These are phyloP conservation scores for Cyclotella distinguenda DNA, from an alignment of 108 stramenopile species.

Conservation along the genomic window DNA sequence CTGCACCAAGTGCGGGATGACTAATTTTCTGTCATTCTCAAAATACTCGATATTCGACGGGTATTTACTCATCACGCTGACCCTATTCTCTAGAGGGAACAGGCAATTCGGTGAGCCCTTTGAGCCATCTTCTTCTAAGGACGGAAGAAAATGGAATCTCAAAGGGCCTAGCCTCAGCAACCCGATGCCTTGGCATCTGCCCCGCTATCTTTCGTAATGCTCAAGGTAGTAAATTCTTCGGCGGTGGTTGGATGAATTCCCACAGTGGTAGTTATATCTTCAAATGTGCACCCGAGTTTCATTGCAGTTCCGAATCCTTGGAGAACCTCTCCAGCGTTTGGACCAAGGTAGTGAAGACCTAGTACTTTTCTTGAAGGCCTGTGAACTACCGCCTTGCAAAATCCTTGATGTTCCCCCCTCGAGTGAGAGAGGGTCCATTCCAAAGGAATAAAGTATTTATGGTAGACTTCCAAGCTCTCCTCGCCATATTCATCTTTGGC, in stretches of 20 bases:
- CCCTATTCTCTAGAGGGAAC: no score
- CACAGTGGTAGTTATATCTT: slow-evolving; percentile 82
- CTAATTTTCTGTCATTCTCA: slow-evolving; percentile 25
- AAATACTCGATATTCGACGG: no score
- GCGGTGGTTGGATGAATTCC: slow-evolving; percentile 98
- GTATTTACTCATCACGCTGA: no score
- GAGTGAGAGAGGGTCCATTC: slow-evolving; percentile 90
- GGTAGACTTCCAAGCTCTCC: slow-evolving; percentile 89
- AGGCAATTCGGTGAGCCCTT: no score
- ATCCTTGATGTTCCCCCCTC: slow-evolving; percentile 66
- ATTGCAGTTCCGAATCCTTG: slow-evolving; percentile 93
- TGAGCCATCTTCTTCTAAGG: slow-evolving; percentile 8
- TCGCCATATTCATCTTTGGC: slow-evolving; percentile 81
- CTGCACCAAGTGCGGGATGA: not conserved
- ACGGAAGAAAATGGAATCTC: slow-evolving; percentile 38
- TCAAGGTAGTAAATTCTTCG: slow-evolving; percentile 89
- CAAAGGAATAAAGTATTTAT: slow-evolving; percentile 90
- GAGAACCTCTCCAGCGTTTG: slow-evolving; percentile 98
- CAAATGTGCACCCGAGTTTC: slow-evolving; percentile 85
- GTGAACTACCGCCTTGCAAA: slow-evolving; percentile 89
- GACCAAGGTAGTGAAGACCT: slow-evolving; percentile 96
- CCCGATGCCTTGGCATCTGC: slow-evolving; percentile 88
- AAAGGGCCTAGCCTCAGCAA: slow-evolving; percentile 99
- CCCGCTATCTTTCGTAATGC: slow-evolving; percentile 88
- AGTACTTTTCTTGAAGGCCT: slow-evolving; percentile 75